Conservation (phyloP, 306 rosid species). For the Herpetospermum pedunculosum region DNA sequence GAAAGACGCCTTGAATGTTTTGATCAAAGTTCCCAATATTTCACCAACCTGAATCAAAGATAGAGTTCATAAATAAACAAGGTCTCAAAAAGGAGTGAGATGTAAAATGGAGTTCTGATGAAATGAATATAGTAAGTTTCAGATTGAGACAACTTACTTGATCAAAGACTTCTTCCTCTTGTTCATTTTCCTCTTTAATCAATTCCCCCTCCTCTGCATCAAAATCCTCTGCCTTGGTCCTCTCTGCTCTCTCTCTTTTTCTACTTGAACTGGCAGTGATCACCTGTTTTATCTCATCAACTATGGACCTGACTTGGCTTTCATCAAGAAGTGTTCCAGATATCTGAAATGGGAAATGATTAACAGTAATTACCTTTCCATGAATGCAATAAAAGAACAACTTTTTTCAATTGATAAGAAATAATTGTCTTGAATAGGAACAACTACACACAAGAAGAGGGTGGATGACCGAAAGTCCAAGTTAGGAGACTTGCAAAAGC, state of each 20-base stretch:
- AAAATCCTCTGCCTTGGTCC: slow-evolving; percentile 90
- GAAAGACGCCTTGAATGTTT: slow-evolving; percentile 91
- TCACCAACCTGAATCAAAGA: slow-evolving; percentile 76
- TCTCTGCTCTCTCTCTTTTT: slow-evolving; percentile 75
- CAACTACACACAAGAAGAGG: neutral
- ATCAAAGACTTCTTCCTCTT: slow-evolving; percentile 98
- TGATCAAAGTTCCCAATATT: slow-evolving; percentile 90
- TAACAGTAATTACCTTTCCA: neutral
- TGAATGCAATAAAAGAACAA: neutral
- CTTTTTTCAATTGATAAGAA: neutral
- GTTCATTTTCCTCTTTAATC: slow-evolving; percentile 96
- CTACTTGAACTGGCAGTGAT: slow-evolving; percentile 94
- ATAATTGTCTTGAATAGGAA: slow-evolving; percentile 1
- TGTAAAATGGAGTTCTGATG: neutral
- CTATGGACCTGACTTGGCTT: slow-evolving; percentile 70
- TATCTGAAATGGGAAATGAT: slow-evolving; percentile 31
- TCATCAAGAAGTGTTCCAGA: slow-evolving; percentile 86
- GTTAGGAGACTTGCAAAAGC: neutral
- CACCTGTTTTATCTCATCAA: slow-evolving; percentile 83
- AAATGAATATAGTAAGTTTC: neutral
- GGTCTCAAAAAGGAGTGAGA: neutral
- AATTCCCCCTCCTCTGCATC: slow-evolving; percentile 87
- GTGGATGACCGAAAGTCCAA: neutral
- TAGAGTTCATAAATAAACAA: slow-evolving; percentile 5
- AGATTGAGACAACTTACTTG: slow-evolving; percentile 47